Evolutionary conservation across 2,329 filamentous ascomycete species (phyloP), one percentile per base, ranked within the genome.

Genomic region (Neoarthrinium moseri): DNA sequence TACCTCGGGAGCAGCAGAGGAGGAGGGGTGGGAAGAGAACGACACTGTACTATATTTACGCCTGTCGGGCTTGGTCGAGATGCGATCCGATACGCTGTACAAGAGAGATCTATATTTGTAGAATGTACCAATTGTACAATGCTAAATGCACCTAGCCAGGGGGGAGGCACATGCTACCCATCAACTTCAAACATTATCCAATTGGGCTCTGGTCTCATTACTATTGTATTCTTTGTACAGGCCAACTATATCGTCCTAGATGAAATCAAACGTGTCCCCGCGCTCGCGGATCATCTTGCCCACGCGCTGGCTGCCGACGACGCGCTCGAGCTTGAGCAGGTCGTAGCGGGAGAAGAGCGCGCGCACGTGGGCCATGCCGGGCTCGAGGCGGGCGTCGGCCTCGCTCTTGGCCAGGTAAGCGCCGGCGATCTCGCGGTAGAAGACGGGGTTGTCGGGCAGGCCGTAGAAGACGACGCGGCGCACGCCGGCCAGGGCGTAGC

Each of bases 221-320:
- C 8, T 29, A 29, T 29, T n/a, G n/a, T 8, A 29, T 29, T 8
- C n/a, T n/a, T 29, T 8, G 26, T 23, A 43, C 23, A 41, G 23
- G 26, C 36, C 20, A 45, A 45, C 20, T 29, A 50, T 51, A n/a
- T n/a, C n/a, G n/a, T n/a, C n/a, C 61, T 80, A 96, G 50, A 95
- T 76, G 75, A 97, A 97, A 62, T 96, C 91, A 79, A 97, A 99
- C 1, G 89, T 94, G 78, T 97, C 92, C 4, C 84, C 85, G 60
- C 81, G 83, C 57, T 95, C 90, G 51, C 77, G 80, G 46, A 96
- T 73, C 90, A 99, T 94, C 64, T 83, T 88, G 13, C 83, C 84
- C 6, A 94, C 83, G 51, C 94, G 80, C 69, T 86, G 81, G 2
- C 80, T 88, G 1, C 94, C 94, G 2, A 91, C 91, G 30, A 97